Evolutionary conservation across 768 basidiomycete genomes (phyloP), one percentile per base, ranked within the genome.

Genomic region (Russula emetica): DNA sequence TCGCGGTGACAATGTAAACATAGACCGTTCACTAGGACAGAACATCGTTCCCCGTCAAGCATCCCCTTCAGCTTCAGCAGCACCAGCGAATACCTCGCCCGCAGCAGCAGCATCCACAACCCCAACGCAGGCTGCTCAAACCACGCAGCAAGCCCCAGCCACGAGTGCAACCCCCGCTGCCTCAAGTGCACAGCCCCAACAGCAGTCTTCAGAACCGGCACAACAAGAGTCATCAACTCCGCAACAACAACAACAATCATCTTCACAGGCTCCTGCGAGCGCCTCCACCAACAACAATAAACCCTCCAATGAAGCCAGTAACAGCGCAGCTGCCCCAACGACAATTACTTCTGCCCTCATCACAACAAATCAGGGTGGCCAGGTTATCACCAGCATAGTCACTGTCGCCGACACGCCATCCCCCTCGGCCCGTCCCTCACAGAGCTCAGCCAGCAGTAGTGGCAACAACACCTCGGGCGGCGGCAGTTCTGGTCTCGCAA

Each of bases 401-500:
- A 50, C 68, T 3, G 40, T 66, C 30, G 49, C 69, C 16, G 54
- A 54, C 14, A 9, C 65, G 11, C 36, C 70, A 36, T 0, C 61
- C 6, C 42, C 61, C 6, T 36, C 74, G 3, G 20, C 69, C 2
- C 16, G 69, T 30, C 44, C 78, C 1, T 38, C 78, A 9, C 61
- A 66, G 2, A 70, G 66, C 32, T 62, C 76, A 6, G 65, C 13
- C 20, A 11, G 64, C 59, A 49, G 57, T 28, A 45, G 70, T 51
- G 44, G 70, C 42, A 54, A 66, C 20, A 7, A 36, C n/a, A n/a
- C n/a, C n/a, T 22, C 44, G 3, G 10, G 44, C 36, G 66, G 66
- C 47, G 66, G 66, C 50, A 71, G 74, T 36, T 61, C 71, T 30
- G 79, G 84, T n/a, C 72, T 90, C 20, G 73, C 84, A 51, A 86